A percentile compares a stretch with the other conserved stretches of the same genome.
Evolutionary conservation across 345 rosid species (phyloP).

Genomic region (Salix koriyanagi): DNA sequence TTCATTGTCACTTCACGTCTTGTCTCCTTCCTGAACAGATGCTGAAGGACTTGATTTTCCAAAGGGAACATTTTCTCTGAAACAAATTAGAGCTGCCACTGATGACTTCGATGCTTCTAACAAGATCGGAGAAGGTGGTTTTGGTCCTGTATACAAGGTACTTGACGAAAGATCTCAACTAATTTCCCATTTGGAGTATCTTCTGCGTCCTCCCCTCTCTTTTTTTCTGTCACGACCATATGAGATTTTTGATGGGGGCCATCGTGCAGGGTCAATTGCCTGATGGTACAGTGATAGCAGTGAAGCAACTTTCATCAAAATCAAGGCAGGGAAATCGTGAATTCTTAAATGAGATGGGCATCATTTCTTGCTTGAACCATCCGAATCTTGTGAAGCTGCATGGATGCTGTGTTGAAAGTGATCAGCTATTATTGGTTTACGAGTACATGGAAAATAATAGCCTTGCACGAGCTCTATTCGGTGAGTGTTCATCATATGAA

Average conservation of each 20-base stretch:
- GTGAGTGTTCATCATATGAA: slow-evolving; percentile 15
- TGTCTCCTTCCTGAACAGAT: slow-evolving; percentile 22
- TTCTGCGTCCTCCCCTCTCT: no score
- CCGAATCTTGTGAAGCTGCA: slow-evolving; percentile 53
- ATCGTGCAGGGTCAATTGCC: slow-evolving; percentile 38
- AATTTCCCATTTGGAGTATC: neutral
- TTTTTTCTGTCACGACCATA: neutral
- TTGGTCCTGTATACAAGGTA: slow-evolving; percentile 68
- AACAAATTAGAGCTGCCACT: slow-evolving; percentile 50
- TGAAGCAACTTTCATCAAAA: slow-evolving; percentile 47
- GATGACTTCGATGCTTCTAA: slow-evolving; percentile 45
- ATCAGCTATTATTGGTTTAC: slow-evolving; percentile 49
- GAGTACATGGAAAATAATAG: slow-evolving; percentile 60
- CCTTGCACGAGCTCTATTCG: slow-evolving; percentile 46
- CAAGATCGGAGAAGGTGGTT: slow-evolving; percentile 72
- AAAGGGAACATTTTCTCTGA: slow-evolving; percentile 42
- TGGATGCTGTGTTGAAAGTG: slow-evolving; percentile 53
- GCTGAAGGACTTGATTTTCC: slow-evolving; percentile 38
- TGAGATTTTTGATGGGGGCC: neutral
- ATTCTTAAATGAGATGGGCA: slow-evolving; percentile 53
- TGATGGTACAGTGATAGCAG: slow-evolving; percentile 55
- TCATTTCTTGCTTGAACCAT: slow-evolving; percentile 58
- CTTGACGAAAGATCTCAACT: neutral
- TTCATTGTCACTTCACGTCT: neutral
- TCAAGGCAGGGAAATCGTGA: slow-evolving; percentile 62